phyloP scores from a whole-genome alignment of 768 basidiomycete species.

The Trametopsis cervina region DNA sequence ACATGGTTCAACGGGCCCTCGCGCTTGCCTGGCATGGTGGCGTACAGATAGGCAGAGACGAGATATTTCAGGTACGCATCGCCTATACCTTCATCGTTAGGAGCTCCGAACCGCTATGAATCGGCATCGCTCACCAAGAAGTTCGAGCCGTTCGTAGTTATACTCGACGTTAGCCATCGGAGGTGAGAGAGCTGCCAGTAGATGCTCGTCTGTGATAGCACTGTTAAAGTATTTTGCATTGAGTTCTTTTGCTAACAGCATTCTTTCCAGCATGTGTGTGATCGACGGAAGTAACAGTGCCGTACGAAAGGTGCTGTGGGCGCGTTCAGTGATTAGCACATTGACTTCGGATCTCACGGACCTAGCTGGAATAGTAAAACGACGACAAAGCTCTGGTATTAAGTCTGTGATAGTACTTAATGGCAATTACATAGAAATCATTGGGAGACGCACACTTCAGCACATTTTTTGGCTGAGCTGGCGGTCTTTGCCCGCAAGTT shows the following conservation, averaged over 20 bases:
- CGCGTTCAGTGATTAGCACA: background rate
- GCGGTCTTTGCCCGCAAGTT: constrained; percentile 27
- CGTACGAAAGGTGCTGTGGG: constrained; percentile 57
- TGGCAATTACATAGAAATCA: constrained; percentile 2
- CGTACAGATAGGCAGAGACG: constrained; percentile 67
- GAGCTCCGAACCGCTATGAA: background rate
- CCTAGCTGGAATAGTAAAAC: constrained; percentile 70
- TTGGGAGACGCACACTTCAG: constrained; percentile 50
- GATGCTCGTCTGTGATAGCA: constrained; percentile 50
- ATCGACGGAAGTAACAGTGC: constrained; percentile 70
- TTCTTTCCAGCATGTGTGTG: constrained; percentile 61
- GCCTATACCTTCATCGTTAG: constrained; percentile 32
- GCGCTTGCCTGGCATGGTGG: constrained; percentile 51
- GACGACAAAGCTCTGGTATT: constrained; percentile 77
- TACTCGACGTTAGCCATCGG: constrained; percentile 63
- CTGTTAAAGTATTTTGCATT: constrained; percentile 62
- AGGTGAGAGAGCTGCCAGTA: constrained; percentile 62
- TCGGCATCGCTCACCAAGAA: constrained; percentile 51
- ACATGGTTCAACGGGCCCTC: constrained; percentile 65
- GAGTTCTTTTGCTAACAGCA: constrained; percentile 71
- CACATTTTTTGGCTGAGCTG: constrained; percentile 30
- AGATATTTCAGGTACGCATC: constrained; percentile 83
- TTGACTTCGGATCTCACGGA: constrained; percentile 18
- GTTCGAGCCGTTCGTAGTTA: constrained; percentile 81
- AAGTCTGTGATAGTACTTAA: constrained; percentile 42